Evolutionary conservation across 1,284 basidiomycete species (phyloP), one percentile per base, ranked within the genome.

Genomic region (Bjerkandera adusta): DNA sequence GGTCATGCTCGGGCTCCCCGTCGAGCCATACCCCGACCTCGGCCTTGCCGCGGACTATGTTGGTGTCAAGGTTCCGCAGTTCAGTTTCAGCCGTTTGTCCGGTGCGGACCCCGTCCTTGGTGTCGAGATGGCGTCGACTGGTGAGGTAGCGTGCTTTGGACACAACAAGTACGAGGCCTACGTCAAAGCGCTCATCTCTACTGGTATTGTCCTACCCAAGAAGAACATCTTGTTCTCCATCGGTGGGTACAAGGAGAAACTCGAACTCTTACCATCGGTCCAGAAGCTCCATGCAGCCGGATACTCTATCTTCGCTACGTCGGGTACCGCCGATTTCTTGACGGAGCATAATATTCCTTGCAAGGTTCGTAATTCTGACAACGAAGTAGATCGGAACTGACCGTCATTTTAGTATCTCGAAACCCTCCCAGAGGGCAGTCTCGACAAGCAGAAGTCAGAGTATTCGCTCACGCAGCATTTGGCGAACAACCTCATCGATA

Each of bases 101-200:
- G 96, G 96, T 30, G 96, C 96, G 25, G 96, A 99, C 67, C 96
- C 96, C 13, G 88, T 99, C 16, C 80, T 99, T n/a, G 97, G 97
- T 63, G 96, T 99, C 42, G 96, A 99, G 75, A 99, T 99, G 96
- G 96, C 96, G 13, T 98, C 96, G n/a, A 99, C 96, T 1, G 96
- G 96, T 55, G 96, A 99, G 68, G 96, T 99, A 24, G 97, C 97
- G 30, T 98, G 96, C 69, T 99, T 99, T 68, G 96, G 97, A 22
- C 85, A 80, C 57, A 89, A 99, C 76, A 97, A 96, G 71, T 98
- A 97, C 68, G 96, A 99, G 67, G 96, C 96, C 5, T 99, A 99
- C 68, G 76, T 98, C 62, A 98, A 98, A 73, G 94, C 92, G 3
- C 77, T 98, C 55, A 91, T 99, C 56, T 96, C 96, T 21, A 97